Conservation (phyloP, 2,329 filamentous ascomycete genomes). For the Stagonosporopsis cucurbitacearum region DNA sequence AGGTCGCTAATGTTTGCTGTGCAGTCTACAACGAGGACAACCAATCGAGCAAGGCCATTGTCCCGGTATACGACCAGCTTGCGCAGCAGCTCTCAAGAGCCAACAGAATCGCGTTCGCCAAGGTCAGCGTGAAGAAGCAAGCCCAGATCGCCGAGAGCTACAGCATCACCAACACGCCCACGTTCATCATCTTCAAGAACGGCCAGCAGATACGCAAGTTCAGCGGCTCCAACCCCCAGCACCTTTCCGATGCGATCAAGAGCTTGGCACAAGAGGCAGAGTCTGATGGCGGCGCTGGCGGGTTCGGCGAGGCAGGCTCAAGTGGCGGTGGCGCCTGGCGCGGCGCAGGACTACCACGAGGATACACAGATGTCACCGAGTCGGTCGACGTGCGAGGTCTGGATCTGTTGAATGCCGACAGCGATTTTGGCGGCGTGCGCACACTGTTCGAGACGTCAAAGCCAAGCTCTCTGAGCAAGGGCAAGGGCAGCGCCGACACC, state of each 20-base stretch:
- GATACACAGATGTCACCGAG: slow-evolving; percentile 83
- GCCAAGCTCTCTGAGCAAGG: slow-evolving; percentile 65
- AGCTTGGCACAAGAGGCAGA: slow-evolving; percentile 72
- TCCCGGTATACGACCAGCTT: slow-evolving; percentile 81
- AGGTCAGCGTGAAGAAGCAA: slow-evolving; percentile 83
- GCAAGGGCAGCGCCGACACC: slow-evolving; percentile 58
- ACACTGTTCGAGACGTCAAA: slow-evolving; percentile 74
- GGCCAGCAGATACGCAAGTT: slow-evolving; percentile 72
- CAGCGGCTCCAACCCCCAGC: slow-evolving; percentile 73
- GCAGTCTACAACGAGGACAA: slow-evolving; percentile 90
- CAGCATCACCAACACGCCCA: slow-evolving; percentile 79
- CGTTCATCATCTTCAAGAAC: slow-evolving; percentile 82
- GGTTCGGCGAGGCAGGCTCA: slow-evolving; percentile 52
- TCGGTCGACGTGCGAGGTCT: slow-evolving; percentile 79
- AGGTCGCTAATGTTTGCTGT: slow-evolving; percentile 29
- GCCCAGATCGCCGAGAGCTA: slow-evolving; percentile 76
- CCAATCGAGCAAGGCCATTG: slow-evolving; percentile 81
- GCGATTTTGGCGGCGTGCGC: slow-evolving; percentile 73
- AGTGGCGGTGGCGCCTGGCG: slow-evolving; percentile 67
- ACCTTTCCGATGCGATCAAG: slow-evolving; percentile 73
- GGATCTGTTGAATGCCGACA: slow-evolving; percentile 87
- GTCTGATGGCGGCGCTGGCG: slow-evolving; percentile 51
- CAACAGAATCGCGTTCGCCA: slow-evolving; percentile 80
- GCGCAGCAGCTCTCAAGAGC: slow-evolving; percentile 73
- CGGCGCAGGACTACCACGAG: slow-evolving; percentile 75